Percentiles rank a stretch among this genome's conserved stretches.
Evolutionary conservation across 2,329 filamentous ascomycete species (phyloP).

Genomic region (Setomelanomma holmii): DNA sequence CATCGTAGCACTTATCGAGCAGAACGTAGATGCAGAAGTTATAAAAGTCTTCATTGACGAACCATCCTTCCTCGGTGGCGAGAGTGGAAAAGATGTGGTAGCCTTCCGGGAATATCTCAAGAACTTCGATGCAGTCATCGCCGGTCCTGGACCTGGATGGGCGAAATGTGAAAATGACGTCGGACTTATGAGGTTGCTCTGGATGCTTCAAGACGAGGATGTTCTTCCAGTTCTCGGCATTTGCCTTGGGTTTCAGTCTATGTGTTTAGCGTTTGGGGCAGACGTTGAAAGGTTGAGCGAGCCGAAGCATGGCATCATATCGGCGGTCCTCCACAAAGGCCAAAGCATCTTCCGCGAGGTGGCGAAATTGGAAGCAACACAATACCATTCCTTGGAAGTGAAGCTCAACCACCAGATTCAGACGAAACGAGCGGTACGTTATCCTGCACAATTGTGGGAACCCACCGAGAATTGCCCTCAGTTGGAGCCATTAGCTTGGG

Average conservation of each 20-base stretch:
- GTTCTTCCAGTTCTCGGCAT: slow-evolving; percentile 83
- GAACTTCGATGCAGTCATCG: slow-evolving; percentile 82
- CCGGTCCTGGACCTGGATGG: slow-evolving; percentile 88
- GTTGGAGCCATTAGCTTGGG: slow-evolving; percentile 58
- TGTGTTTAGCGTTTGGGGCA: slow-evolving; percentile 73
- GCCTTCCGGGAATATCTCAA: slow-evolving; percentile 57
- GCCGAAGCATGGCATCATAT: slow-evolving; percentile 83
- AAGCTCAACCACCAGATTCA: slow-evolving; percentile 47
- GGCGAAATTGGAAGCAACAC: slow-evolving; percentile 69
- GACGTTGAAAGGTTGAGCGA: slow-evolving; percentile 70
- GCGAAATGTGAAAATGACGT: slow-evolving; percentile 76
- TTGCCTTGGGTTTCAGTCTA: slow-evolving; percentile 86
- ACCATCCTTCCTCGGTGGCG: slow-evolving; percentile 6
- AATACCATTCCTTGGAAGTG: slow-evolving; percentile 73
- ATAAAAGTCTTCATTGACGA: slow-evolving; percentile 74
- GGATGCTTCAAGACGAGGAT: slow-evolving; percentile 67
- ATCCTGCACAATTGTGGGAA: slow-evolving; percentile 51
- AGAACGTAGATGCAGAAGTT: slow-evolving; percentile 71
- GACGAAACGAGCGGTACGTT: slow-evolving; percentile 37
- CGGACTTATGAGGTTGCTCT: slow-evolving; percentile 80
- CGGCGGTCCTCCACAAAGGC: slow-evolving; percentile 66
- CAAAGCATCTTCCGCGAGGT: slow-evolving; percentile 72
- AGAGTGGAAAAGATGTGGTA: slow-evolving; percentile 15
- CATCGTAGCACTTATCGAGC: slow-evolving; percentile 81
- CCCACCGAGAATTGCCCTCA: slow-evolving; percentile 44